Conservation (phyloP, 2,329 filamentous ascomycete genomes). For the Botryosphaeria dothidea region DNA sequence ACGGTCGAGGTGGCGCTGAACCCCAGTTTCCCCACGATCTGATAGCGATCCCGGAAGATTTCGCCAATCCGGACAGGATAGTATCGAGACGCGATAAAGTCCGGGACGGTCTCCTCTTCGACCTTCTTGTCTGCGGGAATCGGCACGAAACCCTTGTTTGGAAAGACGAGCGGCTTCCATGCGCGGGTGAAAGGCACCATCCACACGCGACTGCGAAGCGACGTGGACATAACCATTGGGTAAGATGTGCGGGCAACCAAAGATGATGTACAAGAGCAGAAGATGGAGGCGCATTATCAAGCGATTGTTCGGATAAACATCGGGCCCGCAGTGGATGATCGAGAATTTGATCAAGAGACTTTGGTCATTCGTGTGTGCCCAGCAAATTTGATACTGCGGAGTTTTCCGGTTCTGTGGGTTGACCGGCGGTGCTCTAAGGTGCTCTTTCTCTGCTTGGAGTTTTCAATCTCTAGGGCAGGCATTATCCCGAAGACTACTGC, state of each 20-base stretch:
- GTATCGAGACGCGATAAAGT: conserved; percentile 25
- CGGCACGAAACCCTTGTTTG: neutral
- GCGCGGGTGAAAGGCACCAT: neutral
- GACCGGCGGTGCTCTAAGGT: too few species aligned
- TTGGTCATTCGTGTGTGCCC: too few species aligned
- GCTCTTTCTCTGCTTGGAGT: too few species aligned
- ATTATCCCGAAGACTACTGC: too few species aligned
- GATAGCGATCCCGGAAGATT: conserved; percentile 27
- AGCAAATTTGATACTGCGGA: too few species aligned
- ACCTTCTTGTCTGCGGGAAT: neutral
- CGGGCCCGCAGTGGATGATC: too few species aligned
- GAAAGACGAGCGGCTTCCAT: conserved; percentile 4
- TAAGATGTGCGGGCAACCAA: neutral
- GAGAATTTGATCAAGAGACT: too few species aligned
- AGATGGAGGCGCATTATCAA: neutral
- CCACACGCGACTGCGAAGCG: neutral
- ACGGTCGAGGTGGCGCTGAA: conserved; percentile 31
- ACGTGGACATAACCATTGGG: neutral
- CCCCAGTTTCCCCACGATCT: conserved; percentile 30
- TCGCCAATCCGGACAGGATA: conserved; percentile 29
- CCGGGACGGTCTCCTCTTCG: conserved; percentile 12
- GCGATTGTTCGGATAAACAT: too few species aligned
- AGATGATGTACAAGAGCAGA: neutral
- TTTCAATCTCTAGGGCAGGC: too few species aligned
- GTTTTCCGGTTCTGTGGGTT: too few species aligned